Base-by-base conservation (phyloP, 2,329 filamentous ascomycete genomes). In the Dothidotthia symphoricarpi region DNA sequence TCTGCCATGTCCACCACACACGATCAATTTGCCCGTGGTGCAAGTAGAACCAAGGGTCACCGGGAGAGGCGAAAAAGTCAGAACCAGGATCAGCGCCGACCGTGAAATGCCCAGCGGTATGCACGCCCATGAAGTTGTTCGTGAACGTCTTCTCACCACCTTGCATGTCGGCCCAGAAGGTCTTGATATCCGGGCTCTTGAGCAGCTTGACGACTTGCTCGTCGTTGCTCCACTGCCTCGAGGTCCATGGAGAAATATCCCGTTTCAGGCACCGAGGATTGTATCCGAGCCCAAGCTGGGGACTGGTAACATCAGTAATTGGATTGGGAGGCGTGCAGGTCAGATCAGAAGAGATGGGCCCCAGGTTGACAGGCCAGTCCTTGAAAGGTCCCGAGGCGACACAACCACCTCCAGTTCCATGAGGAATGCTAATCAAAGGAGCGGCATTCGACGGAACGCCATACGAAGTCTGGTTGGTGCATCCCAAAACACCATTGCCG, bases 341-440 rank as follows among this genome's bases (percentile, higher is more conserved):
- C 4, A 64, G 55, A 13, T 59, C 66, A n/a, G 67, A 61, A 4
- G 61, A 57, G 30, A 77, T 67, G 0, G 77, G 77, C 0, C 76
- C 76, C 0, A 74, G 62, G 31, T 69, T 69, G 16, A 72, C 65
- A 4, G 50, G 36, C 53, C 56, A 63, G 40, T 76, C 66, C 45
- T 66, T 69, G 61, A 78, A 77, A 0, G 75, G 76, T 0, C 76
- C 76, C 1, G 63, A 68, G 8, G 57, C 61, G 5, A 81, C 67
- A 49, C 76, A 80, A 3, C 77, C 77, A 28, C 77, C 77, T 15
- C 77, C 77, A 0, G 67, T 65, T 14, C 75, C 78, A 1, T 71
- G 69, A 1, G 71, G 75, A 14, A 74, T 59, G 28, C 53, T 61
- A 39, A 70, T 58, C 13, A 46, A 28, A 10, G 55, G 53, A 1